phyloP scores from a whole-genome alignment of 2,329 filamentous ascomycete genomes.

The Camillea tinctor region DNA sequence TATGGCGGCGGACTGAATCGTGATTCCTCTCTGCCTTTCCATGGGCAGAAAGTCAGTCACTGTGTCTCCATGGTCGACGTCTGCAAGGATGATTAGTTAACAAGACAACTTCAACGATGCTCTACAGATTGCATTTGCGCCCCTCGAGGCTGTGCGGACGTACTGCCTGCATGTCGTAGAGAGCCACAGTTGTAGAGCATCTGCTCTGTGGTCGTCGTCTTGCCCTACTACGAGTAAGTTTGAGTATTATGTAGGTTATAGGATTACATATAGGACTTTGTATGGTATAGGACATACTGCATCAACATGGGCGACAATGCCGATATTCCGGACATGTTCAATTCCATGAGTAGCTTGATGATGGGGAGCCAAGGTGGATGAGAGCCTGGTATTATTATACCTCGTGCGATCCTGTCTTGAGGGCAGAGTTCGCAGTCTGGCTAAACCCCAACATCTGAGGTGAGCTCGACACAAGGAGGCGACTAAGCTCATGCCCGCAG shows the following conservation, averaged over 20 bases:
- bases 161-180: conserved; percentile 77
- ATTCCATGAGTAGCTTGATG: conserved; percentile 39
- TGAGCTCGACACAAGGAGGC: conserved; percentile 25
- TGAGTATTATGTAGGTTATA: conserved; percentile 9
- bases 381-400: conserved; percentile 9
- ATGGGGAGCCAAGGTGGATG: conserved; percentile 14
- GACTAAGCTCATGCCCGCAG: conserved; percentile 27
- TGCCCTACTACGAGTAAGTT: conserved; percentile 55
- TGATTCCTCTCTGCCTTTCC: conserved; percentile 89
- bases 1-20: conserved; percentile 95
- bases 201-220: conserved; percentile 97
- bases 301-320: conserved; percentile 98
- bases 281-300: conserved; percentile 52
- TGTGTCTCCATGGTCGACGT: conserved; percentile 94
- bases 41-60: conserved; percentile 96
- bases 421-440: conserved; percentile 16
- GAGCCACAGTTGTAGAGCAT: conserved; percentile 97
- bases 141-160: conserved; percentile 22
- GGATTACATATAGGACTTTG: too few species aligned
- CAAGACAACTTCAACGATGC: not conserved
- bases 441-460: conserved; percentile 21
- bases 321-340: conserved; percentile 83
- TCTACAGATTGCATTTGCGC: not conserved
- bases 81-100: conserved; percentile 38
- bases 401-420: conserved; percentile 9